A percentile compares a stretch with the other conserved stretches of the same genome.
phyloP scores from a whole-genome alignment of 345 rosid genomes.

The Gossypium herbaceum region DNA sequence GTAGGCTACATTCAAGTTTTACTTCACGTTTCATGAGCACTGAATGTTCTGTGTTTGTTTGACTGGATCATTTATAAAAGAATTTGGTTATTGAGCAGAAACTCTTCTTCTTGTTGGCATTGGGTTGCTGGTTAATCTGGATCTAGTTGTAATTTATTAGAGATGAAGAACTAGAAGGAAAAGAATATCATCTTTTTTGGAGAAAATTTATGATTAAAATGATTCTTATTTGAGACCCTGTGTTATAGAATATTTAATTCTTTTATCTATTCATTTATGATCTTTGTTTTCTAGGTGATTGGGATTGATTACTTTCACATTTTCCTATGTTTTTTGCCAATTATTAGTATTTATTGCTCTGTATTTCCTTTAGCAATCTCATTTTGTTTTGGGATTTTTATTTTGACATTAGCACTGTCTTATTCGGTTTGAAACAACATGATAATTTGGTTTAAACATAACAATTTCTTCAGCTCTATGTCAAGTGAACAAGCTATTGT shows the following conservation, averaged over 20 bases:
- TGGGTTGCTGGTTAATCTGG: neutral
- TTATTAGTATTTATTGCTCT: neutral
- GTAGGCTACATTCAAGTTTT: neutral
- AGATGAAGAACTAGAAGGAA: neutral
- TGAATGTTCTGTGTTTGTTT: neutral
- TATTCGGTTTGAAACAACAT: neutral
- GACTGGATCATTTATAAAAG: neutral
- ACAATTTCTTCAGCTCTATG: constrained; percentile 45
- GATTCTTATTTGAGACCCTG: neutral
- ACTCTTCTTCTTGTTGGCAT: neutral
- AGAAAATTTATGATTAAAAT: neutral
- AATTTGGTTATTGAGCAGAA: neutral
- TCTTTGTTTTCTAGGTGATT: constrained; percentile 2
- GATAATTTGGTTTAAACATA: neutral
- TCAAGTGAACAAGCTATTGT: constrained; percentile 55
- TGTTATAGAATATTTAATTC: neutral
- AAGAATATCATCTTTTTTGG: neutral
- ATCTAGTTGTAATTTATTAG: neutral
- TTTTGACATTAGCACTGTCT: neutral
- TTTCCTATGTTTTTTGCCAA: neutral
- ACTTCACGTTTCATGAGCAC: neutral
- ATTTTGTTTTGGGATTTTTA: neutral
- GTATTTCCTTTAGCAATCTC: neutral
- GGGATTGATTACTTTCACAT: neutral
- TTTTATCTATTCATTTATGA: neutral